These are phyloP conservation scores for Papiliotrema flavescens DNA, from an alignment of 1,284 basidiomycete genomes.

Conservation along the genomic window DNA sequence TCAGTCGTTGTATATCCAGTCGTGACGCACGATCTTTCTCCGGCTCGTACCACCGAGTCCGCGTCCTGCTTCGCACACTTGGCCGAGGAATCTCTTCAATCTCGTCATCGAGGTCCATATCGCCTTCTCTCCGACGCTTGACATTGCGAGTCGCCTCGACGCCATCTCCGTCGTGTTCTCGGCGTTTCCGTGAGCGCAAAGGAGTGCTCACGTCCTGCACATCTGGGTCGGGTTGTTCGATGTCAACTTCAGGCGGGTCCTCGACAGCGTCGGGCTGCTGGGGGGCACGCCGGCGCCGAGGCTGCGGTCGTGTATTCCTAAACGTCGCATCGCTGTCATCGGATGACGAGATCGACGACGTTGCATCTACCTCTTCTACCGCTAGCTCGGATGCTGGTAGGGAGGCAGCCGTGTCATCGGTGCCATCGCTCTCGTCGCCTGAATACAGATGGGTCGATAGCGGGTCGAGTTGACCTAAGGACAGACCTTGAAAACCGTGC, in stretches of 20 bases:
- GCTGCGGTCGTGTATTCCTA: background rate
- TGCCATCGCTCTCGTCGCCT: conserved; percentile 1
- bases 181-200: background rate
- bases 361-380: conserved; percentile 1
- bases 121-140: conserved; percentile 13
- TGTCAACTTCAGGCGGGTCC: conserved; percentile 13
- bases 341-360: conserved; percentile 6
- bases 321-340: conserved; percentile 29
- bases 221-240: background rate
- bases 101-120: conserved; percentile 5
- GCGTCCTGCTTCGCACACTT: conserved; percentile 3
- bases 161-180: conserved; percentile 1
- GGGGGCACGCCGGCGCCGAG: conserved; percentile 6
- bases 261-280: conserved; percentile 29
- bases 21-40: conserved; percentile 41
- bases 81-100: conserved; percentile 6
- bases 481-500: conserved; percentile 37
- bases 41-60: conserved; percentile 41
- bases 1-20: background rate
- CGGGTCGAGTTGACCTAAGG: conserved; percentile 2
- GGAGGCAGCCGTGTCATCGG: background rate
- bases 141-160: conserved; percentile 2
- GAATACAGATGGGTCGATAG: background rate
- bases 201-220: background rate
- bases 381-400: background rate